Base-by-base conservation (phyloP, 2,329 filamentous ascomycete species). In the Teratosphaeria nubilosa region DNA sequence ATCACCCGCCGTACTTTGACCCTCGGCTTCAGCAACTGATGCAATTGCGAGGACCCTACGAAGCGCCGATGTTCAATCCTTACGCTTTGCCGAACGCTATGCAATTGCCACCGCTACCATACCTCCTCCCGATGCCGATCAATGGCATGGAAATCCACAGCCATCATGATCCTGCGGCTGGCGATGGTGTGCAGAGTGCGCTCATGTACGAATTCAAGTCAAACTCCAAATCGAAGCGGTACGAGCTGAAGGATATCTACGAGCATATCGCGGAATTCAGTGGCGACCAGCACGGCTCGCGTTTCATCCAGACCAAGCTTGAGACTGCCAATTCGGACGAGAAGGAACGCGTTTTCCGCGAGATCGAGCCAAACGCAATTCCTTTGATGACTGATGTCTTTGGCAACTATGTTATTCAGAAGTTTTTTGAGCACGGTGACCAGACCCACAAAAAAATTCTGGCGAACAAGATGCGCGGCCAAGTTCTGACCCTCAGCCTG, bases 331-430 rank as follows among this genome's bases (percentile, higher is more conserved):
- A 95, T 70, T 96, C 91, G 67, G 94, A 97, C 61, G 92, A 96
- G 69, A 97, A 96, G 74, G 90, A 95, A 32, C 86, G 86, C 58
- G 83, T 97, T 0, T 97, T 96, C 77, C 79, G 81, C 0, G 94
- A 97, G 72, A 90, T 99, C 52, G 82, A 88, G 65, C 83, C 85
- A 0, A 94, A 99, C 64, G 85, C 87, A 1, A 74, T 95, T 31
- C 90, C 92, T 68, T 77, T 99, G 53, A 96, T 96, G 90, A 92
- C 87, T 52, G 94, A 97, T 71, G 87, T 97, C 0, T 99, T 96
- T 69, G 94, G 94, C 56, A 99, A 99, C 73, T 99, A 97, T 69
- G 94, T 99, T 37, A 91, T 97, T 45, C 94, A 99, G 69, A 97
- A 96, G 72, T 86, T 97, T 70, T 96, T 97, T 62, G 92, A 97